These are phyloP conservation scores for Vanderwaltozyma verrucispora DNA, from an alignment of 805 yeast species.

Conservation along the genomic window DNA sequence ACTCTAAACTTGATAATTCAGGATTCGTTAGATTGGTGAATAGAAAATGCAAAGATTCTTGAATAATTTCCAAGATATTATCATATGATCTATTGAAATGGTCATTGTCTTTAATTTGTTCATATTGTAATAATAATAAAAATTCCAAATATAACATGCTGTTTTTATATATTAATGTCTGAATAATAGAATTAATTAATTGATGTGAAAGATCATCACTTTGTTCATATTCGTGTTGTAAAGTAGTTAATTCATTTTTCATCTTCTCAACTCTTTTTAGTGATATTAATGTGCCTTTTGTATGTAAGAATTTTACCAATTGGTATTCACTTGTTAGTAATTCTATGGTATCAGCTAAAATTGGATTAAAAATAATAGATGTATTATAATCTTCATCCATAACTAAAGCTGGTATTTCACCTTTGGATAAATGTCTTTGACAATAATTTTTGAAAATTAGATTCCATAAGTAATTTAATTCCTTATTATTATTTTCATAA, in stretches of 20 bases:
- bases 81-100: conserved; percentile 11
- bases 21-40: neutral
- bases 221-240: neutral
- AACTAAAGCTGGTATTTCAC: conserved; percentile 20
- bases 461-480: conserved; percentile 18
- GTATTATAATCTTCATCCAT: conserved; percentile 7
- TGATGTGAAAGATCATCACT: neutral
- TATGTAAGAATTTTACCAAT: conserved; percentile 14
- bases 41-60: conserved; percentile 9
- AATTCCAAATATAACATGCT: conserved; percentile 15
- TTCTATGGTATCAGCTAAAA: conserved; percentile 7
- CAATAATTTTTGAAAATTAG: conserved; percentile 22
- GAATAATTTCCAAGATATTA: conserved; percentile 15
- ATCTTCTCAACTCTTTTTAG: conserved; percentile 8
- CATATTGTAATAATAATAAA: conserved; percentile 20
- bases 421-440: conserved; percentile 23
- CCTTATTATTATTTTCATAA: conserved; percentile 18
- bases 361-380: conserved; percentile 14
- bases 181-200: neutral
- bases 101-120: conserved; percentile 9
- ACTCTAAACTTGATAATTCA: neutral
- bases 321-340: conserved; percentile 10
- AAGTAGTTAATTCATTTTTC: neutral
- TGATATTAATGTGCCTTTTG: conserved; percentile 11
- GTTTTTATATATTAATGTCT: conserved; percentile 15